Conservation (phyloP, 1,284 basidiomycete genomes). For the Moniliophthora roreri region DNA sequence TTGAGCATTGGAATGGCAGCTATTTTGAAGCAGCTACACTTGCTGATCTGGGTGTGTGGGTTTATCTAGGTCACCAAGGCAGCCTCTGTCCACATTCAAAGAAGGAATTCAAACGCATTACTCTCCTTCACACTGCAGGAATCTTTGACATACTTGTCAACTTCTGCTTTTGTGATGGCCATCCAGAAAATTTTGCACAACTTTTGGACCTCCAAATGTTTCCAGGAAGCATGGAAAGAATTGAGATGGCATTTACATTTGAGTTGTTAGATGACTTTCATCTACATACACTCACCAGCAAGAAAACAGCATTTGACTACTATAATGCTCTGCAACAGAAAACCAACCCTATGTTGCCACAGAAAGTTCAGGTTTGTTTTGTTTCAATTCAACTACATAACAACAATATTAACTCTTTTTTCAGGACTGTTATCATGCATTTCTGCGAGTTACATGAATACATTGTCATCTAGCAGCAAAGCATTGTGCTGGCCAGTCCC, state of each 20-base stretch:
- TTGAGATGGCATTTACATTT: conserved; percentile 30
- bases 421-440: conserved; percentile 25
- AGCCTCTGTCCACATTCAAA: conserved; percentile 6
- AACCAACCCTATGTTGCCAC: conserved; percentile 22
- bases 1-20: conserved; percentile 19
- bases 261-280: conserved; percentile 25
- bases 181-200: not conserved
- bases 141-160: conserved; percentile 18
- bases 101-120: not conserved
- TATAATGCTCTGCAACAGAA: conserved; percentile 19
- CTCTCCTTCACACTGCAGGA: conserved; percentile 22
- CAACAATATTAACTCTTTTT: not conserved
- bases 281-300: conserved; percentile 23
- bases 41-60: conserved; percentile 2
- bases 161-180: conserved; percentile 20
- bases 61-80: conserved; percentile 11
- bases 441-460: conserved; percentile 20
- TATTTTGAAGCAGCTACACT: conserved; percentile 13
- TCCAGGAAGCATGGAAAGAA: conserved; percentile 20
- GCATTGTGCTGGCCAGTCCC: conserved; percentile 23
- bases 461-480: conserved; percentile 26
- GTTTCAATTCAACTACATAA: no score
- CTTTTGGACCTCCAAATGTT: conserved; percentile 20
- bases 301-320: conserved; percentile 28
- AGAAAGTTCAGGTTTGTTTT: conserved; percentile 21